Conservation (phyloP, 305 asterid genomes). For the Fraxinus greggii region DNA sequence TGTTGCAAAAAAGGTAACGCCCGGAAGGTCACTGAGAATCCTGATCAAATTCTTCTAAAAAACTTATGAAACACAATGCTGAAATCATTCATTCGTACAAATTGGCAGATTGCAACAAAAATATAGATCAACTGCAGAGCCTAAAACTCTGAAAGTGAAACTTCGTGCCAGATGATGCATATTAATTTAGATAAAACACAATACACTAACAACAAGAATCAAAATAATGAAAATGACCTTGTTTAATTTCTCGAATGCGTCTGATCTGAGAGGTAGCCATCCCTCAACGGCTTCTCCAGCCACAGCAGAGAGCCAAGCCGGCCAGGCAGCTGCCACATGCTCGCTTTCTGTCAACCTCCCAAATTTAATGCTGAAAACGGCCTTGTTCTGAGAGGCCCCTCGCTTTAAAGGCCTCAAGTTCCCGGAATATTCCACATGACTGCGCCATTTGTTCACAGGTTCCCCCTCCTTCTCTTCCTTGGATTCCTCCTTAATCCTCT, state of each 20-base stretch:
- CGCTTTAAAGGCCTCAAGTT: conserved; percentile 31
- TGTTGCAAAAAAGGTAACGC: neutral
- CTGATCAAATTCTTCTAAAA: neutral
- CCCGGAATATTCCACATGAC: conserved; percentile 16
- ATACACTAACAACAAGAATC: neutral
- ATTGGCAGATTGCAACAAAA: neutral
- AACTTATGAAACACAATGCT: neutral
- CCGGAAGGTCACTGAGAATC: neutral
- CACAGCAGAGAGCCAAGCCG: conserved; percentile 77
- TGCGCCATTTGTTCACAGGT: conserved; percentile 20
- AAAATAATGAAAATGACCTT: conserved; percentile 44
- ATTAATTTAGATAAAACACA: neutral
- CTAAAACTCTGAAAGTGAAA: neutral
- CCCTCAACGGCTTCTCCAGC: conserved; percentile 88
- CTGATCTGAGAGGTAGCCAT: conserved; percentile 74
- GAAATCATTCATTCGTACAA: neutral
- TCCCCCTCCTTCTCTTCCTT: conserved; percentile 40
- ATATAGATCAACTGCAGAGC: neutral
- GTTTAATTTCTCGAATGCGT: conserved; percentile 67
- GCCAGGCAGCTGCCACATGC: conserved; percentile 82
- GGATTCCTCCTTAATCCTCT: conserved; percentile 54
- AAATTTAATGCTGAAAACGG: conserved; percentile 47
- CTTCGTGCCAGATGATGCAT: neutral
- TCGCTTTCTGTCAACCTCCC: conserved; percentile 59
- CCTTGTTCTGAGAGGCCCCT: conserved; percentile 35